Evolutionary conservation across 2,329 filamentous ascomycete genomes (phyloP), one percentile per base, ranked within the genome.

Genomic region (Myrmaecium sp.): DNA sequence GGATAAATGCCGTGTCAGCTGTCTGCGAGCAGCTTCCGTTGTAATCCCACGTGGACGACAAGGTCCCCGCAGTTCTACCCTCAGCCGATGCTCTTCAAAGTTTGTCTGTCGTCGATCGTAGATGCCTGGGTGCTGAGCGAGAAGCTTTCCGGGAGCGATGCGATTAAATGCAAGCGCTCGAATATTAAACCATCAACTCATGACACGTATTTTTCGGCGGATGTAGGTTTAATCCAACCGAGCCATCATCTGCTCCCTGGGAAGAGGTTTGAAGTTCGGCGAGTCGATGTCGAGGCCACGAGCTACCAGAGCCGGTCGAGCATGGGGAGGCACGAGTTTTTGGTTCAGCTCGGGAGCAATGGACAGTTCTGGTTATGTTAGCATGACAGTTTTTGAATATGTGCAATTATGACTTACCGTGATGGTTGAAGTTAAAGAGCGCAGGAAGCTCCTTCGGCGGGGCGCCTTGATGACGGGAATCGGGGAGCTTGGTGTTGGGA

Each of bases 191-290:
- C 47, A 35, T 47, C 42, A 50, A 47, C 46, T 56, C 51, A 47
- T 55, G 42, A 54, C 42, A 44, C 39, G 42, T 51, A 36, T 26
- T 42, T 32, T 24, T 31, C 23, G 30, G 26, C 25, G 30, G 28
- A 35, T 16, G 23, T 18, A n/a, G 25, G 26, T 33, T 58, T 60
- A 98, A 60, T 98, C 89, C 56, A 98, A 66, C 55, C 84, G 82
- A 32, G 89, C 89, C 62, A 93, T 81, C 89, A 98, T 95, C 54
- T 94, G 82, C 46, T 89, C 77, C 64, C 83, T 92, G 46, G 77
- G 63, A 61, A 98, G 65, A 23, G 86, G 86, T 42, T 74, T 82
- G 55, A 98, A 80, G 54, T 84, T 84, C 7, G 52, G 48, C 28
- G 52, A 53, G 55, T 94, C 82, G 46, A 94, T 82, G 52, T 95